Conservation (phyloP, 257 asterid genomes). For the Jacaranda copaia region DNA sequence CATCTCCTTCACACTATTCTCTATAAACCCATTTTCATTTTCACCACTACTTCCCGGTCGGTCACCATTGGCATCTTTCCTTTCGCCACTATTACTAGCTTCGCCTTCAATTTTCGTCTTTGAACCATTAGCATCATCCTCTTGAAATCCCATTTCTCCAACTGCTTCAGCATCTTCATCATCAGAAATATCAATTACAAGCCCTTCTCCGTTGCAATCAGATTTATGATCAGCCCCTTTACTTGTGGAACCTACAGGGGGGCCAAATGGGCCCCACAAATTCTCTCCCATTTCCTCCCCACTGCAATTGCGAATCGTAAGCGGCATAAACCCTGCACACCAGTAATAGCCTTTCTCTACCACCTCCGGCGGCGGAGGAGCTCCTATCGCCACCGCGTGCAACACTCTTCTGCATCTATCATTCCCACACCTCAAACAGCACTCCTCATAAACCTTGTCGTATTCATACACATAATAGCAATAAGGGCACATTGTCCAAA, state of each 20-base stretch:
- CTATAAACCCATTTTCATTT: not conserved
- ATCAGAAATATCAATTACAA: conserved; percentile 32
- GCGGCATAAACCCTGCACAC: conserved; percentile 54
- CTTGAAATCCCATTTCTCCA: conserved; percentile 12
- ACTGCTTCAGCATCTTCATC: conserved; percentile 23
- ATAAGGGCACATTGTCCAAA: conserved; percentile 78
- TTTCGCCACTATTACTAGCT: conserved; percentile 2
- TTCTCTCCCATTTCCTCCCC: conserved; percentile 28
- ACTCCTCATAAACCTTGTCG: conserved; percentile 45
- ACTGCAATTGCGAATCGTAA: conserved; percentile 10
- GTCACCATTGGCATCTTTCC: not conserved
- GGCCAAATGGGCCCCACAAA: conserved; percentile 53
- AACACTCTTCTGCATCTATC: conserved; percentile 51
- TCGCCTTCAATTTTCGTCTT: conserved; percentile 19
- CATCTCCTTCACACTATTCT: conserved; percentile 23
- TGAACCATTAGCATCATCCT: conserved; percentile 13
- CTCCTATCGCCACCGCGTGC: conserved; percentile 53
- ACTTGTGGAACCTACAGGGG: not conserved
- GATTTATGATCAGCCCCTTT: conserved; percentile 28
- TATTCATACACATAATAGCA: conserved; percentile 65
- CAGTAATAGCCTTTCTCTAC: conserved; percentile 54
- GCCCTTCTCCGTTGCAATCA: conserved; percentile 23
- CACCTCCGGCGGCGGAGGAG: conserved; percentile 56
- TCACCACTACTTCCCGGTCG: not conserved
- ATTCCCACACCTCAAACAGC: conserved; percentile 65